Evolutionary conservation across 2,329 filamentous ascomycete genomes (phyloP).

Genomic region (Cytospora leucostoma): DNA sequence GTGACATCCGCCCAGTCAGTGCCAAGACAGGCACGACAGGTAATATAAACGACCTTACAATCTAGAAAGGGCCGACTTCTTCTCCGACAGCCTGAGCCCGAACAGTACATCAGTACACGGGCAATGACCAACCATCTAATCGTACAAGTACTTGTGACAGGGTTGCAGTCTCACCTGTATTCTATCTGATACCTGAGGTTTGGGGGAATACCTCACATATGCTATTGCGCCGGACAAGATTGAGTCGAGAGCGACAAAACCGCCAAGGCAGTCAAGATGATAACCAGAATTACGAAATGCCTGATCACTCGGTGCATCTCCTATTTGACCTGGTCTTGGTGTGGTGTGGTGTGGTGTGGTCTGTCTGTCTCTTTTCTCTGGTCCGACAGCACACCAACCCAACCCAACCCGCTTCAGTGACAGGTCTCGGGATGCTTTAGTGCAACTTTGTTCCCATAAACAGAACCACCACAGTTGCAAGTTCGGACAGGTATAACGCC

Average conservation of each 20-base stretch:
- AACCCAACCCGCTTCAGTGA: neutral
- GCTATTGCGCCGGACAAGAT: no score
- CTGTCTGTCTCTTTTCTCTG: neutral
- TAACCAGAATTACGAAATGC: no score
- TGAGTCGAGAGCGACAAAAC: no score
- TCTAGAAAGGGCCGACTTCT: neutral
- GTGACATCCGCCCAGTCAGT: neutral
- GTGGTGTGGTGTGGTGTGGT: no score
- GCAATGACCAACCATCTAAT: no score
- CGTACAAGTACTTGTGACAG: no score
- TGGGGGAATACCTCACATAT: no score
- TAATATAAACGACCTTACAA: neutral
- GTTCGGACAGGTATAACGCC: conserved; percentile 16
- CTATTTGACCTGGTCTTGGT: no score
- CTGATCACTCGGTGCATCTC: no score
- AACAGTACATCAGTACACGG: neutral
- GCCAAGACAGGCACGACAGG: neutral
- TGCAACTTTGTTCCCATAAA: conserved; percentile 7
- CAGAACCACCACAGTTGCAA: neutral
- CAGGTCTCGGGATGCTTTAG: conserved; percentile 16
- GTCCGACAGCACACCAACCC: neutral
- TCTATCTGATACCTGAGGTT: conserved; percentile 15
- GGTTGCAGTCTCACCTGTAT: conserved; percentile 3
- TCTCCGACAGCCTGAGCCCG: neutral
- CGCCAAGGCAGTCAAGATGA: no score